Conservation (phyloP, 2,329 filamentous ascomycete genomes). For the Beauveria asiatica region DNA sequence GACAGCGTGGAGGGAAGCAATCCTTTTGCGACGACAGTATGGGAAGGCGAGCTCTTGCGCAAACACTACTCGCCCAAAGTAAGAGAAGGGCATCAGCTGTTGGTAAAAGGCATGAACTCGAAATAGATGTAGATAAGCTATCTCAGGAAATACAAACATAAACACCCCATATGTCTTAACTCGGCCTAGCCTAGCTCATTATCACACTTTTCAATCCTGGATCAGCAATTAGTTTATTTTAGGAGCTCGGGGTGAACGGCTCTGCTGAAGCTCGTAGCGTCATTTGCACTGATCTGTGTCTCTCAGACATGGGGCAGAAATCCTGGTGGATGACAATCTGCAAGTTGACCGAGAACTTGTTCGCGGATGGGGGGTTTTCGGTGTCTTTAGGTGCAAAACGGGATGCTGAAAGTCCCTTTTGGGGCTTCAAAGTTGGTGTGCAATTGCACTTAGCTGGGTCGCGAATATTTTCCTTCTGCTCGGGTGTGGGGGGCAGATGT, state of each 20-base stretch:
- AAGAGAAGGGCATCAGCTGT: constrained; percentile 59
- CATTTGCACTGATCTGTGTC: not conserved
- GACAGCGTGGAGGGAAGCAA: constrained; percentile 77
- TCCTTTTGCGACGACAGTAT: constrained; percentile 81
- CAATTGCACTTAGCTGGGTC: not conserved
- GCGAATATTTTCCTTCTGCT: not conserved
- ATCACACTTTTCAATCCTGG: not conserved
- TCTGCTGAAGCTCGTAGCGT: not conserved
- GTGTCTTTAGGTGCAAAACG: constrained; percentile 2
- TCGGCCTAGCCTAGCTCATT: not conserved
- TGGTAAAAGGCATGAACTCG: constrained; percentile 56
- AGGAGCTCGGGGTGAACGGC: not conserved
- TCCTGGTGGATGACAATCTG: not conserved
- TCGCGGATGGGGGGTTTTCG: not conserved
- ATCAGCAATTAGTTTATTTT: not conserved
- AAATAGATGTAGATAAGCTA: constrained; percentile 16
- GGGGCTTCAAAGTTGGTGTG: not conserved
- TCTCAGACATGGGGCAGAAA: not conserved
- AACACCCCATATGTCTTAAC: not conserved
- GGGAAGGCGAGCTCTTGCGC: constrained; percentile 84
- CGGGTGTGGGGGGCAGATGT: not conserved
- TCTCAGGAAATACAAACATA: constrained; percentile 1
- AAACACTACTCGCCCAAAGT: constrained; percentile 83
- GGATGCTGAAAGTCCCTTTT: constrained; percentile 2
- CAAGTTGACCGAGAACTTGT: not conserved